Percentiles rank a stretch among this genome's conserved stretches.
Evolutionary conservation across 495 filamentous ascomycete species (phyloP).

Genomic region (Penicillium herquei): DNA sequence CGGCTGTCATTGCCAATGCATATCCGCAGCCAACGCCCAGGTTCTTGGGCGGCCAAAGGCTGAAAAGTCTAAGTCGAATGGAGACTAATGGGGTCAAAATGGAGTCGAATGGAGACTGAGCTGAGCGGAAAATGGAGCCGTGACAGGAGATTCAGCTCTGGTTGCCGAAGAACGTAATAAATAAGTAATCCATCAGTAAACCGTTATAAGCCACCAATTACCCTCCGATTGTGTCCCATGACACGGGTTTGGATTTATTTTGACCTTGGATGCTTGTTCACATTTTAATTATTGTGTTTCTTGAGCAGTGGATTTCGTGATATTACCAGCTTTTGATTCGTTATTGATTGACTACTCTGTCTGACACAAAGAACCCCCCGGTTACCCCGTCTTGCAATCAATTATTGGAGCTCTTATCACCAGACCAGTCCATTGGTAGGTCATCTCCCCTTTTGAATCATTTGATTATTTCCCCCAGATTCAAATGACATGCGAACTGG

Average conservation of each 20-base stretch:
- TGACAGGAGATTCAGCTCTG: constrained; percentile 12
- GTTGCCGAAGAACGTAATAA: no score
- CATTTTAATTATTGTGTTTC: background rate
- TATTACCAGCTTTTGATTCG: no score
- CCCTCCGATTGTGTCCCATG: constrained; percentile 14
- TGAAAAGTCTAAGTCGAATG: background rate
- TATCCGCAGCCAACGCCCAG: background rate
- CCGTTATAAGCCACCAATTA: constrained; percentile 16
- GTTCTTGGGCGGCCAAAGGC: constrained; percentile 15
- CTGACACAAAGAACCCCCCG: no score
- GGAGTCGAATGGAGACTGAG: background rate
- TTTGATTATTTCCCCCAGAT: no score
- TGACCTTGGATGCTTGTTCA: background rate
- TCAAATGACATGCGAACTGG: no score
- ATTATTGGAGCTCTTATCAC: no score
- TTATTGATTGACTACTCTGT: no score
- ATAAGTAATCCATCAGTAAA: background rate
- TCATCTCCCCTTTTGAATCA: no score
- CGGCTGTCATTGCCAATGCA: constrained; percentile 17
- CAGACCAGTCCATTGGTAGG: no score
- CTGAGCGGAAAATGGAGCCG: constrained; percentile 8
- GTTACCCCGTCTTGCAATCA: no score
- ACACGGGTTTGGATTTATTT: constrained; percentile 2
- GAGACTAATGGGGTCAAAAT: constrained; percentile 2
- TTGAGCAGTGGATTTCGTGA: background rate